These are phyloP conservation scores for Alternaria gaisen DNA, from an alignment of 2,329 filamentous ascomycete species.

Conservation along the genomic window DNA sequence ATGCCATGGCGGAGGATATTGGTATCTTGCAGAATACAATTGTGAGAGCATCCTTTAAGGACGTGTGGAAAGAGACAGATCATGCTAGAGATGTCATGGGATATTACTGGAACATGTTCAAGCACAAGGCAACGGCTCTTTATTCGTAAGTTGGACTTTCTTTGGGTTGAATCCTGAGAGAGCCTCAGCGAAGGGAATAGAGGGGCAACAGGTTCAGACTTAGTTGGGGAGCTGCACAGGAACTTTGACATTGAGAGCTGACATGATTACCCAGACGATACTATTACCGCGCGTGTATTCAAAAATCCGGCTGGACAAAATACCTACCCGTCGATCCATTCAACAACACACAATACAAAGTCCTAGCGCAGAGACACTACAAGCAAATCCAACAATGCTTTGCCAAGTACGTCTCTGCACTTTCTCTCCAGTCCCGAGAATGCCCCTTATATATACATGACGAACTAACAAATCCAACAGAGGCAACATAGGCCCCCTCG, in stretches of 20 bases:
- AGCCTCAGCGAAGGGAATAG: neutral
- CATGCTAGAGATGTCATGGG: conserved; percentile 15
- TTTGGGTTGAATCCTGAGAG: neutral
- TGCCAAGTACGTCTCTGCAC: conserved; percentile 51
- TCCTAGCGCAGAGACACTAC: conserved; percentile 66
- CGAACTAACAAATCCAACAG: conserved; percentile 15
- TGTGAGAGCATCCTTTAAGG: conserved; percentile 25
- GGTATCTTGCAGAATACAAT: conserved; percentile 34
- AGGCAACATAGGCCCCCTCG: conserved; percentile 28
- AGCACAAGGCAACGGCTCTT: conserved; percentile 23
- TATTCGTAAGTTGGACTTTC: conserved; percentile 26
- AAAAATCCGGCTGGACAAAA: conserved; percentile 21
- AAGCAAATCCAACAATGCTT: conserved; percentile 68
- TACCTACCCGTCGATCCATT: conserved; percentile 26
- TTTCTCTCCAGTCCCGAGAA: neutral
- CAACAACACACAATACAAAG: conserved; percentile 20
- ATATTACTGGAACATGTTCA: conserved; percentile 33
- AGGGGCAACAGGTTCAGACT: neutral
- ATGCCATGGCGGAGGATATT: conserved; percentile 32
- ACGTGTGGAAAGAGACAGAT: conserved; percentile 13
- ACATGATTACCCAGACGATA: conserved; percentile 20
- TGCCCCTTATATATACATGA: conserved; percentile 8
- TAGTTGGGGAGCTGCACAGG: neutral
- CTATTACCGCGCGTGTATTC: conserved; percentile 23
- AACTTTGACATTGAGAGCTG: neutral